Conservation (phyloP, 139 green algal genomes). For the Chlamydomonas eustigma region DNA sequence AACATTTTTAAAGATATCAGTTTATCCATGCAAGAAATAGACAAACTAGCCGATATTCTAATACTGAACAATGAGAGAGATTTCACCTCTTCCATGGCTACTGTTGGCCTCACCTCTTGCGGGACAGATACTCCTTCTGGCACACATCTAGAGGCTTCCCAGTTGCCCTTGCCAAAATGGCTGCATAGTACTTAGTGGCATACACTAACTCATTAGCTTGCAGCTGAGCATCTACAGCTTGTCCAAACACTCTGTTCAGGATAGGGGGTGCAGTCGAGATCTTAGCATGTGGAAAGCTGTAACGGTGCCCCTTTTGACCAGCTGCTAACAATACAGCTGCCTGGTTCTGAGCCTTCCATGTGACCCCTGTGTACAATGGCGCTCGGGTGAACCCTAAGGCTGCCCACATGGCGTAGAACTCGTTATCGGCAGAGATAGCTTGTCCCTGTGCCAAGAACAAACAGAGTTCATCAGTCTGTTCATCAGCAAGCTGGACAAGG, state of each 20-base stretch:
- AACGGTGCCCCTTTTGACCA: slow-evolving; percentile 54
- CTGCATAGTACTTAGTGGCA: slow-evolving; percentile 59
- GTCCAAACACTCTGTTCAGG: slow-evolving; percentile 56
- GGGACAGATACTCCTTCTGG: slow-evolving; percentile 53
- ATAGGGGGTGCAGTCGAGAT: slow-evolving; percentile 49
- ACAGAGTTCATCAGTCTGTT: no score
- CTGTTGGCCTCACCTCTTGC: slow-evolving; percentile 49
- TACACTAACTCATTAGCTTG: slow-evolving; percentile 58
- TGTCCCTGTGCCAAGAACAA: slow-evolving; percentile 9
- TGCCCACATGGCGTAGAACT: slow-evolving; percentile 67
- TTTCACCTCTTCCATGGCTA: no score
- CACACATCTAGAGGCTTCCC: slow-evolving; percentile 53
- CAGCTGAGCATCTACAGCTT: slow-evolving; percentile 59
- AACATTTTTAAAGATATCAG: no score
- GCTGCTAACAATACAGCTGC: slow-evolving; percentile 52
- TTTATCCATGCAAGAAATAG: no score
- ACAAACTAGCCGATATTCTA: no score
- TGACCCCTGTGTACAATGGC: slow-evolving; percentile 58
- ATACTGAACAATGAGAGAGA: no score
- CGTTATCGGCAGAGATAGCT: slow-evolving; percentile 43
- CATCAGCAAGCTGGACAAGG: no score
- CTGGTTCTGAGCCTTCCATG: slow-evolving; percentile 64
- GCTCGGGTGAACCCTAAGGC: slow-evolving; percentile 59
- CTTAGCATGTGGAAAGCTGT: slow-evolving; percentile 59
- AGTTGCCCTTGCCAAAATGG: slow-evolving; percentile 53